Evolutionary conservation across 2,329 filamentous ascomycete genomes (phyloP).

Genomic region (Alternaria sp.): DNA sequence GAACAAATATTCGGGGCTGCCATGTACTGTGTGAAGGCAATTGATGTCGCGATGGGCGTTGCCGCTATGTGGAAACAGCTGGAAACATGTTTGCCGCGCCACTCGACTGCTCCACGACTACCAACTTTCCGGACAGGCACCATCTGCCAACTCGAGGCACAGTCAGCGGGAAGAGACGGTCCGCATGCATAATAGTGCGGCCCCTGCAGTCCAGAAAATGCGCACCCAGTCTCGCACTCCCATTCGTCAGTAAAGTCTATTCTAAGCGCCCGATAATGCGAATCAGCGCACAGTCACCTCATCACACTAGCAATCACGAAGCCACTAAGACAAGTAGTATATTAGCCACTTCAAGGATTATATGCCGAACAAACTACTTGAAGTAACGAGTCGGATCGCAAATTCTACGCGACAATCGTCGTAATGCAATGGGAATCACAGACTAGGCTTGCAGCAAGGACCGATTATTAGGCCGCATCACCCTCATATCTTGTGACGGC

Average conservation of each 20-base stretch:
- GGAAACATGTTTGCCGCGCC: slow-evolving; percentile 27
- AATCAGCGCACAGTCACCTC: slow-evolving; percentile 20
- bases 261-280: slow-evolving; percentile 25
- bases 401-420: slow-evolving; percentile 23
- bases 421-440: slow-evolving; percentile 25
- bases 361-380: not conserved
- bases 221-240: slow-evolving; percentile 2
- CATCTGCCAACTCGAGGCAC: slow-evolving; percentile 30
- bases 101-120: slow-evolving; percentile 13
- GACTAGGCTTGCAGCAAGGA: slow-evolving; percentile 13
- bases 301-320: slow-evolving; percentile 18
- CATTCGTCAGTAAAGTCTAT: slow-evolving; percentile 19
- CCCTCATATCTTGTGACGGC: slow-evolving; percentile 17
- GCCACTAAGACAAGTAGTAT: slow-evolving; percentile 1
- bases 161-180: slow-evolving; percentile 33
- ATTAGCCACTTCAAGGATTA: not conserved
- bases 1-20: not conserved
- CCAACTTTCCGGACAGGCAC: slow-evolving; percentile 12
- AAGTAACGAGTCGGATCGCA: slow-evolving; percentile 10
- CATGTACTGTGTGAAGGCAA: not conserved
- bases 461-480: slow-evolving; percentile 22
- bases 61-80: not conserved
- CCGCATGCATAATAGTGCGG: slow-evolving; percentile 32
- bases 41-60: not conserved
- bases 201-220: slow-evolving; percentile 24